These are phyloP conservation scores for Fusarium sulawesiense DNA, from an alignment of 2,329 filamentous ascomycete species.

Conservation along the genomic window DNA sequence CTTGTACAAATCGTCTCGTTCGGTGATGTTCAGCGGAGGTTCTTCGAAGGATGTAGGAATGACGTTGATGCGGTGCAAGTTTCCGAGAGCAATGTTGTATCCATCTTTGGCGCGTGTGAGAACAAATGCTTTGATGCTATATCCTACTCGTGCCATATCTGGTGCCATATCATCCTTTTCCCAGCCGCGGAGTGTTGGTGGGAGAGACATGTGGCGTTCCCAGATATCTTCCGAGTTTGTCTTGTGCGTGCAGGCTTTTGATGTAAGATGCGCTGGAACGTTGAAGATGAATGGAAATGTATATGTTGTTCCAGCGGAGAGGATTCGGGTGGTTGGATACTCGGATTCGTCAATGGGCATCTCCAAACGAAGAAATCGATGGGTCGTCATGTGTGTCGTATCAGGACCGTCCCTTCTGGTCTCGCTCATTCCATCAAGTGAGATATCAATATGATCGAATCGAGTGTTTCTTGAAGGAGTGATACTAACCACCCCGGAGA, in stretches of 20 bases:
- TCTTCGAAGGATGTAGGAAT: slow-evolving; percentile 39
- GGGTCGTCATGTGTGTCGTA: slow-evolving; percentile 32
- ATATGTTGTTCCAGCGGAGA: slow-evolving; percentile 33
- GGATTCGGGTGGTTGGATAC: slow-evolving; percentile 26
- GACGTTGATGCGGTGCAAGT: slow-evolving; percentile 34
- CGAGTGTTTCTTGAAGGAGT: slow-evolving; percentile 24
- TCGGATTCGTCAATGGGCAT: slow-evolving; percentile 36
- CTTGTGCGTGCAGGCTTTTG: slow-evolving; percentile 31
- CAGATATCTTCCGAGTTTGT: slow-evolving; percentile 23
- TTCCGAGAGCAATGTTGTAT: slow-evolving; percentile 10
- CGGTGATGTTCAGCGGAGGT: slow-evolving; percentile 36
- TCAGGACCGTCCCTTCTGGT: slow-evolving; percentile 41
- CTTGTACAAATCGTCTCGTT: slow-evolving; percentile 32
- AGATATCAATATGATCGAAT: slow-evolving; percentile 34
- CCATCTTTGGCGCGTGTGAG: slow-evolving; percentile 8
- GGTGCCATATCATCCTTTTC: slow-evolving; percentile 40
- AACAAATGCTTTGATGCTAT: slow-evolving; percentile 31
- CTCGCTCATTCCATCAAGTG: slow-evolving; percentile 30
- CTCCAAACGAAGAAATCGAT: slow-evolving; percentile 39
- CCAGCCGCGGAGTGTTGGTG: slow-evolving; percentile 37
- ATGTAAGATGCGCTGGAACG: slow-evolving; percentile 38
- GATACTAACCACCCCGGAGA: slow-evolving; percentile 38
- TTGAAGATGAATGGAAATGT: slow-evolving; percentile 41
- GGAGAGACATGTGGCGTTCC: slow-evolving; percentile 33
- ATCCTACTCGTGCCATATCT: slow-evolving; percentile 27